These are phyloP conservation scores for Candida hungchunana DNA, from an alignment of 805 yeast genomes.

Conservation along the genomic window DNA sequence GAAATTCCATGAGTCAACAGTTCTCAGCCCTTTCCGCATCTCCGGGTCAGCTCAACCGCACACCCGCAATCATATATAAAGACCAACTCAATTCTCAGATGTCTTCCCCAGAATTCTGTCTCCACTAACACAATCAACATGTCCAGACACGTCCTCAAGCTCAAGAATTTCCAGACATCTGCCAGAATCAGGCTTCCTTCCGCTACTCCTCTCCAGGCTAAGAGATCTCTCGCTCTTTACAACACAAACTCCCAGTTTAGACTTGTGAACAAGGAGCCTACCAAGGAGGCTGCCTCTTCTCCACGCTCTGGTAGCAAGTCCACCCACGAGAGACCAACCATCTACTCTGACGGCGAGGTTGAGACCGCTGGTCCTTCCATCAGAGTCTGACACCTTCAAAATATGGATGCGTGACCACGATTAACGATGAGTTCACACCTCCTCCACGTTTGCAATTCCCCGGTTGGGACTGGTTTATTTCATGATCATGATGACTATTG, in stretches of 20 bases:
- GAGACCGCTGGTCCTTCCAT: constrained; percentile 29
- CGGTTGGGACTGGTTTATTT: too few relatives aligned
- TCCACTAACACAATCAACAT: constrained; percentile 1
- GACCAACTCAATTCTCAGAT: too few relatives aligned
- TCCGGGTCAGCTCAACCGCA: constrained; percentile 1
- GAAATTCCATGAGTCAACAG: constrained; percentile 1
- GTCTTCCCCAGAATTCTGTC: background rate
- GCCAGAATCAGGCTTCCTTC: constrained; percentile 23
- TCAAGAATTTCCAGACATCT: constrained; percentile 26
- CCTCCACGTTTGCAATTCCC: too few relatives aligned
- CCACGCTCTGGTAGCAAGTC: constrained; percentile 13
- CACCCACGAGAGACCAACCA: constrained; percentile 22
- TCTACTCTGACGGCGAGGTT: constrained; percentile 29
- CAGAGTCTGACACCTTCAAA: constrained; percentile 22
- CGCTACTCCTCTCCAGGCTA: constrained; percentile 14
- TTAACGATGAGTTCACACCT: too few relatives aligned
- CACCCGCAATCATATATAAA: background rate
- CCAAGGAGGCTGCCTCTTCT: constrained; percentile 6
- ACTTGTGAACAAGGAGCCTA: constrained; percentile 22
- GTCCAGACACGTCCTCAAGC: constrained; percentile 17
- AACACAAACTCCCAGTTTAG: constrained; percentile 20
- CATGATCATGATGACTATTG: background rate
- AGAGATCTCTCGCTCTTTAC: constrained; percentile 19
- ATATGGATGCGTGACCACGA: background rate
- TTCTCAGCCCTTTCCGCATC: background rate